These are phyloP conservation scores for Boletus sensibilis DNA, from an alignment of 768 basidiomycete species.

Conservation along the genomic window DNA sequence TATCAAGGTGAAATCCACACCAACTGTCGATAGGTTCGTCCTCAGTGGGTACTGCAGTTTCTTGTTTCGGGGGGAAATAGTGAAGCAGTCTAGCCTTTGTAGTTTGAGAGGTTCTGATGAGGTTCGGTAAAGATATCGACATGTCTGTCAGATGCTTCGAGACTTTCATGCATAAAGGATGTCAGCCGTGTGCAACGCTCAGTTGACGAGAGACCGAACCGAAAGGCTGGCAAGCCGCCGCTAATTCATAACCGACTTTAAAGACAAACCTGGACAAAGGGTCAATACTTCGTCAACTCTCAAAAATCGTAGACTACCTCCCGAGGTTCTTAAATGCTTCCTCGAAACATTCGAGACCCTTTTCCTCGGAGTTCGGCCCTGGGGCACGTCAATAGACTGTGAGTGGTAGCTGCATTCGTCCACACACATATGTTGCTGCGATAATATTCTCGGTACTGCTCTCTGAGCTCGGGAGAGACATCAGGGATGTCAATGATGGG, in stretches of 20 bases:
- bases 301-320: slow-evolving; percentile 37
- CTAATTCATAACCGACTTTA: slow-evolving; percentile 76
- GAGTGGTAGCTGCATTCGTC: not conserved
- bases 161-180: slow-evolving; percentile 38
- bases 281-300: slow-evolving; percentile 2
- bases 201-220: slow-evolving; percentile 43
- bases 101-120: slow-evolving; percentile 77
- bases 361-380: slow-evolving; percentile 67
- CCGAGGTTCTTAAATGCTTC: slow-evolving; percentile 86
- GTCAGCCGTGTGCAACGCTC: slow-evolving; percentile 1
- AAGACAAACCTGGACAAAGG: slow-evolving; percentile 63
- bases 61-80: slow-evolving; percentile 77
- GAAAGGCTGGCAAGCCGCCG: slow-evolving; percentile 88
- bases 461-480: slow-evolving; percentile 55
- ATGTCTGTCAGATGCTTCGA: slow-evolving; percentile 61
- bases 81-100: slow-evolving; percentile 94
- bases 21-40: slow-evolving; percentile 79
- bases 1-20: slow-evolving; percentile 96
- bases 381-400: not conserved
- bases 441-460: slow-evolving; percentile 80
- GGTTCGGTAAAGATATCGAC: slow-evolving; percentile 62
- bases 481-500: slow-evolving; percentile 66
- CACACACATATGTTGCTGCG: slow-evolving; percentile 80
- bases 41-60: slow-evolving; percentile 37
- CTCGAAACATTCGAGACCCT: slow-evolving; percentile 73